Base-by-base conservation (phyloP, 1,139 yeast species). In the Kodamaea fungicola region DNA sequence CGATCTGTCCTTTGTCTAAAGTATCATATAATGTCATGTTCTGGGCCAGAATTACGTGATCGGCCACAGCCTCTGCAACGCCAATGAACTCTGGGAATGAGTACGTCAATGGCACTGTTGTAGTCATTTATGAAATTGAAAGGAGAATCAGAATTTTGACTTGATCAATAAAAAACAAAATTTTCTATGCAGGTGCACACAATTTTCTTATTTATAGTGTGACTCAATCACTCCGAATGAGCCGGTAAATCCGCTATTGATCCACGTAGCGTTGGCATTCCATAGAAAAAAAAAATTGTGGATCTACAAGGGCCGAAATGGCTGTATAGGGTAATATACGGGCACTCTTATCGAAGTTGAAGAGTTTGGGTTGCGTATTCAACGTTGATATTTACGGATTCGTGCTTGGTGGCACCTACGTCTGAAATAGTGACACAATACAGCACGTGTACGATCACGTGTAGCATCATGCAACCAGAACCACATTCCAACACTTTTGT, bases 11-110 rank as follows among this genome's bases (percentile, higher is more conserved):
- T 25, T 46, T 50, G 47, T 70, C 74, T 41, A 66, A 49, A n/a
- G 78, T 71, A 42, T 73, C 71, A 54, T 73, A 75, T 40, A 85
- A 64, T 7, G 88, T 77, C 52, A 73, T 64, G 54, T 88, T 83
- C 63, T 92, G 97, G 9, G 90, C 84, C 30, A 81, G 73, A 32
- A 89, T 77, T 39, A 90, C 80, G 56, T 87, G 89, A 54, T 87
- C 92, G 1, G 96, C 97, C 30, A 90, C 96, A 19, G 96, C 96
- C 41, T 86, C 95, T 3, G 97, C 96, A 26, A 89, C 97, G 13
- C 89, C 95, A 25, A 80, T 69, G 54, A 88, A 83, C 61, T 84
- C 95, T 32, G 90, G 95, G 59, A 89, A 89, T 34, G 96, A 86
- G 69, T 85, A 88, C 38, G 89, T 83, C 47, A 88, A 81, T 22